A percentile compares a stretch with the other conserved stretches of the same genome.
These are phyloP conservation scores for Mycosphaerella sp. DNA, from an alignment of 2,329 filamentous ascomycete genomes.

Conservation along the genomic window DNA sequence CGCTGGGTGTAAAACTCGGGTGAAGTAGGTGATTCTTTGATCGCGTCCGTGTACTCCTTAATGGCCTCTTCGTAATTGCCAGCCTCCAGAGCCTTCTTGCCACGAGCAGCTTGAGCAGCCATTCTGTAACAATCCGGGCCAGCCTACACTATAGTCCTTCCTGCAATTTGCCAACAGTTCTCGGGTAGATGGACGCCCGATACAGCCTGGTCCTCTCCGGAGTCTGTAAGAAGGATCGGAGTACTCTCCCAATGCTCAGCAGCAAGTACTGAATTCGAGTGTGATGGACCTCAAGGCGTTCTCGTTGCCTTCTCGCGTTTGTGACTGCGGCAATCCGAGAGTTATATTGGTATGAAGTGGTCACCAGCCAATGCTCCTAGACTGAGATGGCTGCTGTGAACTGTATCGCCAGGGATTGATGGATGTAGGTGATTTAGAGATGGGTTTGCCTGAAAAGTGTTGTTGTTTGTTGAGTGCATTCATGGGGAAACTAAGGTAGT, in stretches of 20 bases:
- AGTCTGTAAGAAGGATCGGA: too few species aligned
- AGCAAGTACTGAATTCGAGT: too few species aligned
- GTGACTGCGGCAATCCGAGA: slow-evolving; percentile 4
- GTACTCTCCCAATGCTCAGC: too few species aligned
- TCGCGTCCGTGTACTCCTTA: slow-evolving; percentile 59
- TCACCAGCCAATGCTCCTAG: slow-evolving; percentile 4
- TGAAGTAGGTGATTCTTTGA: slow-evolving; percentile 57
- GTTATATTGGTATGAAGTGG: neutral
- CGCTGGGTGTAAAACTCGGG: slow-evolving; percentile 77
- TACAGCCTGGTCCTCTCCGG: too few species aligned
- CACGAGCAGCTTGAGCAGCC: slow-evolving; percentile 52
- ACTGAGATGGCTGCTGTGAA: neutral
- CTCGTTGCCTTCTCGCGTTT: neutral
- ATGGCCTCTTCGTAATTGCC: slow-evolving; percentile 64
- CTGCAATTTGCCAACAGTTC: too few species aligned
- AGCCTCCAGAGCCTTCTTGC: slow-evolving; percentile 54
- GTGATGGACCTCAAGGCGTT: neutral
- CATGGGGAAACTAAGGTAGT: too few species aligned
- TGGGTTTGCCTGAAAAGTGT: too few species aligned
- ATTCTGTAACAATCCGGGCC: slow-evolving; percentile 14
- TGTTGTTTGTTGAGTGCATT: too few species aligned
- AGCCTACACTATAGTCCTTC: too few species aligned
- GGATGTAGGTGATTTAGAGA: too few species aligned
- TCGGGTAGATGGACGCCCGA: too few species aligned
- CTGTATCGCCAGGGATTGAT: neutral